Conservation (phyloP, 2,329 filamentous ascomycete genomes). For the Beauveria pseudobassiana region DNA sequence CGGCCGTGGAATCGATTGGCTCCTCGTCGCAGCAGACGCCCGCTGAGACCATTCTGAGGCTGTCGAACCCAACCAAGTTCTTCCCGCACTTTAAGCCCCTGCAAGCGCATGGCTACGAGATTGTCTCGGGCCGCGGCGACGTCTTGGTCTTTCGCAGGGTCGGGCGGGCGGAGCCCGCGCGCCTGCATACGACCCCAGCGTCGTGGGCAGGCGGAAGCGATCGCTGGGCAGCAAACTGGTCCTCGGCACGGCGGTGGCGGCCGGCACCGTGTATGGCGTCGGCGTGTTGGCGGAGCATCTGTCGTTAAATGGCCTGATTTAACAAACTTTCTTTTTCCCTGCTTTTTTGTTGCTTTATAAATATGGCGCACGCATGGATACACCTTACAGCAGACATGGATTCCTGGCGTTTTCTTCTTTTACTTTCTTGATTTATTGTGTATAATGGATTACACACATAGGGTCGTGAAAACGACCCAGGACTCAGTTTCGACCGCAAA, state of each 20-base stretch:
- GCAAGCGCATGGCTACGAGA: slow-evolving; percentile 56
- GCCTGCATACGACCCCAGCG: neutral
- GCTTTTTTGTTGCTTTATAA: neutral
- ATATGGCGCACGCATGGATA: slow-evolving; percentile 6
- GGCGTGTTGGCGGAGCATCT: slow-evolving; percentile 54
- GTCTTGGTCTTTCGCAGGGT: slow-evolving; percentile 61
- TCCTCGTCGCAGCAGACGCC: slow-evolving; percentile 36
- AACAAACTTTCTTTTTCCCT: neutral
- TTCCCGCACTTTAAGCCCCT: slow-evolving; percentile 54
- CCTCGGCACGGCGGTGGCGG: slow-evolving; percentile 47
- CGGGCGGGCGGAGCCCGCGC: slow-evolving; percentile 18
- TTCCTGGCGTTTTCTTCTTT: slow-evolving; percentile 1
- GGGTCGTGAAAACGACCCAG: neutral
- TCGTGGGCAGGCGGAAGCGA: slow-evolving; percentile 26
- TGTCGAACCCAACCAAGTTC: slow-evolving; percentile 58
- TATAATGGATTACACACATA: neutral
- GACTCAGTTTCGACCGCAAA: neutral
- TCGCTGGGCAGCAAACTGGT: slow-evolving; percentile 40
- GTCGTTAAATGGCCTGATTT: slow-evolving; percentile 24
- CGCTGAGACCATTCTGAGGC: slow-evolving; percentile 49
- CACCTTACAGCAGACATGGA: neutral
- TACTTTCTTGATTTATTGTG: neutral
- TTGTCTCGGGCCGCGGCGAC: slow-evolving; percentile 55
- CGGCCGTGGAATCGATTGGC: slow-evolving; percentile 41
- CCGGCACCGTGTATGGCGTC: slow-evolving; percentile 48